phyloP scores from a whole-genome alignment of 2,329 filamentous ascomycete species.

The Epichloe brachyelytri region DNA sequence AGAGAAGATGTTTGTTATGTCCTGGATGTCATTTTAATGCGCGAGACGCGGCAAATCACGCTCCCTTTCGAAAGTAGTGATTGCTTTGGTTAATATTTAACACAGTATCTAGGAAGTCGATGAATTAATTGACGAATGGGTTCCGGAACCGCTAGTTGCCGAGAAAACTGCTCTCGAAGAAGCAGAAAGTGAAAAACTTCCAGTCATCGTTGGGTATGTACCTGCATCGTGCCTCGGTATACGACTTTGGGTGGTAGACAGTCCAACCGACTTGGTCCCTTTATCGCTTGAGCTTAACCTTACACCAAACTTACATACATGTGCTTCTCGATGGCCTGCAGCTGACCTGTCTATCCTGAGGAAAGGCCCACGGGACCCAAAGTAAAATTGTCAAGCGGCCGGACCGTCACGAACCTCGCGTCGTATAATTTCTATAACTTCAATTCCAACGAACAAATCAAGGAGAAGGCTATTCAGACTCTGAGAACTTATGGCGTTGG shows the following conservation, averaged over 20 bases:
- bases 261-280: background rate
- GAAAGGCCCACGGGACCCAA: slow-evolving; percentile 75
- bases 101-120: slow-evolving; percentile 59
- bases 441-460: slow-evolving; percentile 79
- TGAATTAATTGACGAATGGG: slow-evolving; percentile 93
- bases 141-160: slow-evolving; percentile 78
- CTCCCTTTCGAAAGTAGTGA: background rate
- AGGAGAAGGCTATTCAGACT: slow-evolving; percentile 88
- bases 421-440: slow-evolving; percentile 98
- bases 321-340: background rate
- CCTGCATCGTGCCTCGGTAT: background rate
- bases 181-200: slow-evolving; percentile 69
- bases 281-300: background rate
- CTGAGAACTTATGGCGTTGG: slow-evolving; percentile 93
- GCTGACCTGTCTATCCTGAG: slow-evolving; percentile 5
- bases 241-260: background rate
- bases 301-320: background rate
- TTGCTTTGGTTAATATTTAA: slow-evolving; percentile 1
- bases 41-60: background rate
- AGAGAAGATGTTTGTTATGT: slow-evolving; percentile 53
- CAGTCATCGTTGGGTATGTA: slow-evolving; percentile 72
- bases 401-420: slow-evolving; percentile 84
- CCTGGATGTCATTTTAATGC: background rate
- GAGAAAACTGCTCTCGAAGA: slow-evolving; percentile 63
- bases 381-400: slow-evolving; percentile 75